Conservation (phyloP, 164 flowering plant genomes). For the Cinnamomum chago region DNA sequence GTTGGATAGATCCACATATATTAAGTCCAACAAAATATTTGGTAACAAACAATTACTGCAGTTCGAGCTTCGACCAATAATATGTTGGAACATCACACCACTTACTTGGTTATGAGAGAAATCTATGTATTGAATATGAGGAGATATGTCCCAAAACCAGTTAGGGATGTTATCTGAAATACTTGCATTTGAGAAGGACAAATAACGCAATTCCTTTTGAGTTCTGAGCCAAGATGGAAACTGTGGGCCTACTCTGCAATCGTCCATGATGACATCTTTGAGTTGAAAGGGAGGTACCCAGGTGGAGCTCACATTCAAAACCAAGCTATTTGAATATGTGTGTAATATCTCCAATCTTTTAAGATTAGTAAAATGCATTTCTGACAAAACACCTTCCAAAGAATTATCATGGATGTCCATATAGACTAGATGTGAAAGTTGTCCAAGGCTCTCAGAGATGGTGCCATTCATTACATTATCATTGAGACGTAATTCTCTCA, state of each 20-base stretch:
- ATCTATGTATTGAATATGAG: not conserved
- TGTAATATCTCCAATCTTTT: not conserved
- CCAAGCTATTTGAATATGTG: not conserved
- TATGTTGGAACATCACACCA: conserved; percentile 1
- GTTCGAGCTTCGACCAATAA: no score
- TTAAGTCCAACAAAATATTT: no score
- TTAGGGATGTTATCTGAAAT: conserved; percentile 12
- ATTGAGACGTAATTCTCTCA: not conserved
- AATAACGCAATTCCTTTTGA: not conserved
- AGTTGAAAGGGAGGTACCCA: conserved; percentile 5
- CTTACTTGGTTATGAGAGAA: conserved; percentile 13
- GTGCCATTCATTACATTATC: not conserved
- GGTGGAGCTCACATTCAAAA: not conserved
- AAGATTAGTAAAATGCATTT: not conserved
- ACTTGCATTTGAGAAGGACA: conserved; percentile 2
- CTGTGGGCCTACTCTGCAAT: not conserved
- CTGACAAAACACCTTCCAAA: not conserved
- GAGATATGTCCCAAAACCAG: conserved; percentile 14
- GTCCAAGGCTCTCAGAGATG: not conserved
- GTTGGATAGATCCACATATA: not conserved
- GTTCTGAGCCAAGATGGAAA: not conserved
- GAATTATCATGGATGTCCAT: not conserved
- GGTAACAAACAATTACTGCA: not conserved
- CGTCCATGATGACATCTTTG: not conserved
- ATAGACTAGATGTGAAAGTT: not conserved